These are phyloP conservation scores for Cryptococcus deneoformans DNA, from an alignment of 1,284 basidiomycete genomes.

Conservation along the genomic window DNA sequence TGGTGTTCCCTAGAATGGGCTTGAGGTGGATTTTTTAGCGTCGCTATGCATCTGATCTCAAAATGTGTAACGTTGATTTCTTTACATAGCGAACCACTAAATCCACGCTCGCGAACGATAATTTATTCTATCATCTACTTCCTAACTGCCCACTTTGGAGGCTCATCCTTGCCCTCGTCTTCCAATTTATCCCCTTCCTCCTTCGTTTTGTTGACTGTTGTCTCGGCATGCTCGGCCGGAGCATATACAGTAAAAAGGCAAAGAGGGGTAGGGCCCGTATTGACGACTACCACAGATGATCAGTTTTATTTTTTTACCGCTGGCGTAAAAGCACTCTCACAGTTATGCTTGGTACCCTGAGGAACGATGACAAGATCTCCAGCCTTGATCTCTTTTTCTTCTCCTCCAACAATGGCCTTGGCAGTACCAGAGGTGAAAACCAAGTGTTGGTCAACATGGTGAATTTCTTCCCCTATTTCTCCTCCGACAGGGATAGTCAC, in stretches of 20 bases:
- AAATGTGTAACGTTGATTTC: neutral
- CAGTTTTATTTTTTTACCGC: neutral
- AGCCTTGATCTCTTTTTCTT: conserved; percentile 46
- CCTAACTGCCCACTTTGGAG: conserved; percentile 40
- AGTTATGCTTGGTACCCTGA: conserved; percentile 47
- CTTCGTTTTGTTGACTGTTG: conserved; percentile 47
- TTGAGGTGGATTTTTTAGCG: too few relatives aligned
- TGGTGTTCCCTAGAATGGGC: too few relatives aligned
- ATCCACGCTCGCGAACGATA: conserved; percentile 8
- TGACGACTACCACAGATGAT: conserved; percentile 32
- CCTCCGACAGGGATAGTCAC: conserved; percentile 48
- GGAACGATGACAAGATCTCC: conserved; percentile 49
- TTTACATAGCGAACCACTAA: too few relatives aligned
- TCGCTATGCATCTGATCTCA: neutral
- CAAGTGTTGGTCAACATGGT: conserved; percentile 46
- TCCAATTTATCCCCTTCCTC: conserved; percentile 49
- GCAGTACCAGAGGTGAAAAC: conserved; percentile 43
- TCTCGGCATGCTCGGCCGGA: conserved; percentile 48
- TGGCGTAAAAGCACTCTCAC: conserved; percentile 16
- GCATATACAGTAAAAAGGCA: conserved; percentile 46
- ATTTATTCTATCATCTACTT: neutral
- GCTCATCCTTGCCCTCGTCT: conserved; percentile 49
- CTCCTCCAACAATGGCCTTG: conserved; percentile 47
- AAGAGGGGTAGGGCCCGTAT: conserved; percentile 43
- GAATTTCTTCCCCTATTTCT: conserved; percentile 47